Base-by-base conservation (phyloP, 768 basidiomycete species). In the Tylopilus sp. region DNA sequence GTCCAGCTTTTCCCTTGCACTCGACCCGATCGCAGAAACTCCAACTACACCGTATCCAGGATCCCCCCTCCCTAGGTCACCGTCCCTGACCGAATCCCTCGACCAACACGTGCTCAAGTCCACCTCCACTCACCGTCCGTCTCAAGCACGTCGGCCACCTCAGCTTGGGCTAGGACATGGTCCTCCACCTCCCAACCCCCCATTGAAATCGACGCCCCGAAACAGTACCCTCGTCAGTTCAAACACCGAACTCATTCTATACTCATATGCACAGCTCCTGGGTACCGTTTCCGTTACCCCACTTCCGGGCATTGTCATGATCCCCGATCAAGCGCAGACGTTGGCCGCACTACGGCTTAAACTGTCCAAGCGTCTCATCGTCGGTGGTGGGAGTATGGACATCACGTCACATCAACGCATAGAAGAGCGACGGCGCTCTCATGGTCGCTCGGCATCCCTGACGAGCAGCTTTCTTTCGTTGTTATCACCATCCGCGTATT, bases 211-310 rank as follows among this genome's bases (percentile, higher is more conserved):
- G 40, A 58, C 39, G 2, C 18, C 70, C 13, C 74, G 73, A 21
- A 71, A 74, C 1, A 74, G 79, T 5, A 66, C 74, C 15, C 78
- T 80, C 61, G 69, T 78, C 30, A 67, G 74, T 21, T 66, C 76
- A 3, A 80, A 80, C 51, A 75, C 78, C 0, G 87, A 92, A 56
- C 71, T 89, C 17, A 80, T 94, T 18, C 77, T 94, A 2, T 94
- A 94, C 66, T 83, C 91, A 0, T 94, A 94, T 58, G 89, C 84
- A 0, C 88, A 93, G 51, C 76, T 94, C 28, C 71, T 80, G 6
- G 92, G 92, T 5, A 79, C 81, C 0, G 73, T 88, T 17, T 71
- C 78, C 21, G 68, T 92, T 53, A 73, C 79, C 6, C 79, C 86
- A 1, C 62, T 72, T 4, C 68, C 73, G 3, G 75, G 74, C 17